Evolutionary conservation across 495 filamentous ascomycete genomes (phyloP).

Genomic region (Penicillium waksmanii): DNA sequence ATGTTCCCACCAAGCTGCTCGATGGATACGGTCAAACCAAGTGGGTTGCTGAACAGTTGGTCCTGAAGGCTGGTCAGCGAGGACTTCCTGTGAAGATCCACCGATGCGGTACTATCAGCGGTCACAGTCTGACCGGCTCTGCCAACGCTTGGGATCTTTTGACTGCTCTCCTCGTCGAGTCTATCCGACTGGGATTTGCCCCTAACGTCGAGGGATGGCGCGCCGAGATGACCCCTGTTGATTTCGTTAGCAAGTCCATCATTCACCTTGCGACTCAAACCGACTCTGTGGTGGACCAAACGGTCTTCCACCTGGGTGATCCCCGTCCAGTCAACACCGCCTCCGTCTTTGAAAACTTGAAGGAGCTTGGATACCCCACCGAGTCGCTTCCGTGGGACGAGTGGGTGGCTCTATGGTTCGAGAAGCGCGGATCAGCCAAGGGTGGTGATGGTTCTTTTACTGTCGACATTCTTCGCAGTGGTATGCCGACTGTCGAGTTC

Average conservation of each 20-base stretch:
- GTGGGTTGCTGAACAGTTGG: constrained; percentile 69
- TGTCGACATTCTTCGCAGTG: constrained; percentile 55
- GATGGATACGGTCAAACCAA: constrained; percentile 71
- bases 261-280: constrained; percentile 60
- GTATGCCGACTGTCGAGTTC: constrained; percentile 69
- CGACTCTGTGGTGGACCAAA: constrained; percentile 51
- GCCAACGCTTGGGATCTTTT: constrained; percentile 70
- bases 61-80: constrained; percentile 62
- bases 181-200: constrained; percentile 61
- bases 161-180: constrained; percentile 68
- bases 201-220: constrained; percentile 69
- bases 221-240: constrained; percentile 73
- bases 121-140: constrained; percentile 64
- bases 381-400: constrained; percentile 60
- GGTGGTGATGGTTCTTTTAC: constrained; percentile 65
- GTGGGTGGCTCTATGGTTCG: constrained; percentile 65
- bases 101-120: constrained; percentile 66
- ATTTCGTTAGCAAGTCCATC: constrained; percentile 69
- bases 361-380: constrained; percentile 65
- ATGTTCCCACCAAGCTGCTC: constrained; percentile 60
- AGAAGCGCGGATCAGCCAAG: constrained; percentile 57
- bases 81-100: constrained; percentile 65
- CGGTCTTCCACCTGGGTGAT: constrained; percentile 67
- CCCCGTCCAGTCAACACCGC: constrained; percentile 61
- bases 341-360: constrained; percentile 58